Conservation (phyloP, 345 rosid species). For the Diplotaxis tenuifolia region DNA sequence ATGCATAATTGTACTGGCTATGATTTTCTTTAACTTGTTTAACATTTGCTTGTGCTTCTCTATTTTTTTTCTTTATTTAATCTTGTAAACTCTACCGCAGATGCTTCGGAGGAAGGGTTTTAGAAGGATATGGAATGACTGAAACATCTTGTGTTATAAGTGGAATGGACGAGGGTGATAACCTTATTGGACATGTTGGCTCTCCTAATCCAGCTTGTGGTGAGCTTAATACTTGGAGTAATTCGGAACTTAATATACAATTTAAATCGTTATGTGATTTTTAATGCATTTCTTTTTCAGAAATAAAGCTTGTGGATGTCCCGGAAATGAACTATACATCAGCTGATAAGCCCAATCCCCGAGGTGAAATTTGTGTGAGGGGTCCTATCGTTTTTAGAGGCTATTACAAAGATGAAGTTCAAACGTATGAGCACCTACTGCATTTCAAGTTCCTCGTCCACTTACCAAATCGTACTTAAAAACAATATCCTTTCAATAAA, state of each 20-base stretch:
- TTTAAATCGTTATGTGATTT: not conserved
- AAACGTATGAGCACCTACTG: conserved; percentile 53
- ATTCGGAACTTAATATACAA: conserved; percentile 4
- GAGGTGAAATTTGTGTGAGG: conserved; percentile 97
- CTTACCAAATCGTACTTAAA: conserved; percentile 8
- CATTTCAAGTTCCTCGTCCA: conserved; percentile 1
- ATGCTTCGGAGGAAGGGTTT: conserved; percentile 68
- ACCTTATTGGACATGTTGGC: conserved; percentile 84
- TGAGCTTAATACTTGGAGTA: conserved; percentile 40
- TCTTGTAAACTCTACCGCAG: conserved; percentile 41
- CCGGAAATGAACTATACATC: conserved; percentile 96
- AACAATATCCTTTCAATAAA: not conserved
- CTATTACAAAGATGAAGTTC: conserved; percentile 87
- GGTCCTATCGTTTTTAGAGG: conserved; percentile 87
- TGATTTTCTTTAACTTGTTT: conserved; percentile 8
- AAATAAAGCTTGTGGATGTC: conserved; percentile 94
- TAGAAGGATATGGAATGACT: conserved; percentile 46
- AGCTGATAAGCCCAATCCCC: conserved; percentile 80
- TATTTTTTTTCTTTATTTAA: not conserved
- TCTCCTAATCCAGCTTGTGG: conserved; percentile 96
- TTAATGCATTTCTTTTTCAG: conserved; percentile 43
- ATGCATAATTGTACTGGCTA: not conserved
- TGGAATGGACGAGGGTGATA: conserved; percentile 42
- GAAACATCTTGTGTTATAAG: conserved; percentile 43
- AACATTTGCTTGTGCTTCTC: not conserved